phyloP scores from a whole-genome alignment of 208 protist genomes.

The Leishmania lainsoni region DNA sequence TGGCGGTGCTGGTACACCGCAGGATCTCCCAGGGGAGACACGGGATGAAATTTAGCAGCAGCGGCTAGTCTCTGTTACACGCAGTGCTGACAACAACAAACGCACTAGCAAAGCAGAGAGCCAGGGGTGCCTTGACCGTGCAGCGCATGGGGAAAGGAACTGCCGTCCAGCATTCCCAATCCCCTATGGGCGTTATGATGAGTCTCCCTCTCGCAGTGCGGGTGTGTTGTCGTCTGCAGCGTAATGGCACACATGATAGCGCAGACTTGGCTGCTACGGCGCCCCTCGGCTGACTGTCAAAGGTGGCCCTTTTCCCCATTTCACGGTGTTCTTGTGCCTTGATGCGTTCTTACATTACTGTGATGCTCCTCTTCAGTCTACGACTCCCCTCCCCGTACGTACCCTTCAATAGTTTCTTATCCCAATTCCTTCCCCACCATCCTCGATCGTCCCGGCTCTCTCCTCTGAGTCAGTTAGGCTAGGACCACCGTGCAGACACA shows the following conservation, averaged over 20 bases:
- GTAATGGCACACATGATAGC: neutral
- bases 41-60: neutral
- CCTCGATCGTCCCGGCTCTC: neutral
- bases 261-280: neutral
- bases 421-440: neutral
- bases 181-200: neutral
- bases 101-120: neutral
- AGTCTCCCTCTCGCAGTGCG: neutral
- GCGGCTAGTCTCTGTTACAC: neutral
- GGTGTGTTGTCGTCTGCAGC: neutral
- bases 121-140: neutral
- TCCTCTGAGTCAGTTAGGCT: neutral
- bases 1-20: neutral
- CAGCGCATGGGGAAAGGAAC: neutral
- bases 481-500: neutral
- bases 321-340: neutral
- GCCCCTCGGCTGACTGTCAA: neutral
- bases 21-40: neutral
- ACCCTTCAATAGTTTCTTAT: neutral
- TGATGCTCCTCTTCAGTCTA: neutral
- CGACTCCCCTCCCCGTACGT: neutral
- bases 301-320: neutral
- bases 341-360: neutral
- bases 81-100: neutral
- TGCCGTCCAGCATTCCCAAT: neutral